Conservation (phyloP, 371 early-diverging fungal species). For the Actinomucor elegans region DNA sequence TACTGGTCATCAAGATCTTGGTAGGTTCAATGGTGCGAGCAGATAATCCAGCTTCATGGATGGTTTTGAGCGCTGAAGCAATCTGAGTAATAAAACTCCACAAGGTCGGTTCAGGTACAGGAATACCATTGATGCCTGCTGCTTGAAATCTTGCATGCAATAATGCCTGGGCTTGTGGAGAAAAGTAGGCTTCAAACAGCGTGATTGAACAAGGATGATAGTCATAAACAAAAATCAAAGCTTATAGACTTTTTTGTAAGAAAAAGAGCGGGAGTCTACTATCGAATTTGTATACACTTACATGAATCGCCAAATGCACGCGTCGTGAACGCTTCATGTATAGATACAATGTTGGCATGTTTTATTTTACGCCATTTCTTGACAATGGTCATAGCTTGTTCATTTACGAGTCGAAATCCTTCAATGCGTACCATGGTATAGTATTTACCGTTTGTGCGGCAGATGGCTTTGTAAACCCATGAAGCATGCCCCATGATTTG, state of each 20-base stretch:
- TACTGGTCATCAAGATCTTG: constrained; percentile 82
- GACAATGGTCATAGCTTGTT: constrained; percentile 73
- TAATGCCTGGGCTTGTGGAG: constrained; percentile 53
- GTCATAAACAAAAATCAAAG: constrained; percentile 86
- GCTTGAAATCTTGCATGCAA: constrained; percentile 42
- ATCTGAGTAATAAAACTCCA: constrained; percentile 92
- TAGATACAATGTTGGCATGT: constrained; percentile 77
- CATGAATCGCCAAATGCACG: constrained; percentile 91
- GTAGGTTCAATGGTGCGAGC: constrained; percentile 75
- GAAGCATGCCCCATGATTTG: constrained; percentile 69
- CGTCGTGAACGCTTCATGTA: constrained; percentile 90
- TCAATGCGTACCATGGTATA: constrained; percentile 80
- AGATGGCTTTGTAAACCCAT: constrained; percentile 76
- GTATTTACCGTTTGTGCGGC: constrained; percentile 74
- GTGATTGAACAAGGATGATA: constrained; percentile 87
- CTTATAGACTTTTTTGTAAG: constrained; percentile 40
- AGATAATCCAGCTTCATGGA: constrained; percentile 82
- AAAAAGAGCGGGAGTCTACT: background rate
- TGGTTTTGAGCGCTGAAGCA: constrained; percentile 77
- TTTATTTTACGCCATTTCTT: constrained; percentile 80
- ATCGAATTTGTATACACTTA: constrained; percentile 21
- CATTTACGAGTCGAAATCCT: constrained; percentile 73
- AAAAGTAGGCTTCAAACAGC: constrained; percentile 68
- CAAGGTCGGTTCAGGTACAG: constrained; percentile 71
- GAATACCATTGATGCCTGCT: constrained; percentile 29